Base-by-base conservation (phyloP, 805 yeast genomes). In the Barnettozyma salicaria region DNA sequence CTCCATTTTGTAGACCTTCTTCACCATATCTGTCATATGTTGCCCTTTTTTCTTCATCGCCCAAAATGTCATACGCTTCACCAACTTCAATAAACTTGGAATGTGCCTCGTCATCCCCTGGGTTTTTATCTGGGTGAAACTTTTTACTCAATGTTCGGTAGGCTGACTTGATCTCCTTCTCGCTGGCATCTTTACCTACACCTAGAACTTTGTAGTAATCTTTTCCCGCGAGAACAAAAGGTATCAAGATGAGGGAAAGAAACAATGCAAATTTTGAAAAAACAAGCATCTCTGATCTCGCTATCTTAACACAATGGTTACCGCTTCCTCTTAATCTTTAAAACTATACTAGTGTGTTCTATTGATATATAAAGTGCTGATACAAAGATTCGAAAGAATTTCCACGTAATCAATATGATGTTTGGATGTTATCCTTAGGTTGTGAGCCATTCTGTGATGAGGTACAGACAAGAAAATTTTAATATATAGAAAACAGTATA, bases 81-180 rank as follows among this genome's bases (percentile, higher is more conserved):
- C 95, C 95, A 20, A 92, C 74, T 60, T 88, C 95, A 34, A 92
- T 80, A 58, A 89, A 92, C 61, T 75, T 80, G 34, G 82, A 80
- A 47, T 85, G 88, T 1, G 97, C 95, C 20, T 73, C 81, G 7
- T 85, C 87, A 49, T 80, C 75, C 6, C 80, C 82, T 5, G 82
- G 80, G 56, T 90, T 92, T 64, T 90, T 90, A 61, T 90, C 98
- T 2, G 98, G 98, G 55, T 90, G 98, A 60, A 74, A 87, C 55
- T 84, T 84, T 58, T 86, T 81, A 47, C 89, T 79, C 45, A 90
- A 63, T 39, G 76, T 72, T 47, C 95, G 67, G 58, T 89, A 89
- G 0, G 96, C 96, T 36, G 78, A 73, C 56, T 85, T 87, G 61
- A 89, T 85, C 39, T 87, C 88, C 48, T 73, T 78, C 18, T 86